Conservation (phyloP, 2,329 filamentous ascomycete genomes). For the Claviceps capensis region DNA sequence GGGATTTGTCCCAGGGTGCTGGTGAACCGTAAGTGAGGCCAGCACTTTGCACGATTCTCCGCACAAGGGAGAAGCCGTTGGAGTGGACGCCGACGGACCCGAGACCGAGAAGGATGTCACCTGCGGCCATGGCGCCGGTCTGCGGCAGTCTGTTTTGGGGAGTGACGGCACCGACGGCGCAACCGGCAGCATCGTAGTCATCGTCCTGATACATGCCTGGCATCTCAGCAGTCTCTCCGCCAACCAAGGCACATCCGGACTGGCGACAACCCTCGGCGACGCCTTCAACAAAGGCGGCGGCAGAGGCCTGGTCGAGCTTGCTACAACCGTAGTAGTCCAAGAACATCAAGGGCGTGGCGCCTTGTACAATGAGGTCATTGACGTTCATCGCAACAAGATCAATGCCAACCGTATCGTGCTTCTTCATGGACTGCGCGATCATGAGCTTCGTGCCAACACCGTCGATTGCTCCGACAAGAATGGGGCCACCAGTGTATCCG, state of each 20-base stretch:
- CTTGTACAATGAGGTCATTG: constrained; percentile 93
- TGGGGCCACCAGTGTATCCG: constrained; percentile 60
- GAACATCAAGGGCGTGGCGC: constrained; percentile 89
- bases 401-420: constrained; percentile 90
- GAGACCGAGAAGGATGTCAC: constrained; percentile 77
- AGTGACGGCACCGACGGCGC: constrained; percentile 72
- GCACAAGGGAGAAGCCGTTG: constrained; percentile 94
- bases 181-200: constrained; percentile 87
- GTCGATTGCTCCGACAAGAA: constrained; percentile 87
- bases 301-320: constrained; percentile 63
- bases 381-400: constrained; percentile 99
- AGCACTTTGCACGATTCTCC: constrained; percentile 67
- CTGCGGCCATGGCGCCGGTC: constrained; percentile 59
- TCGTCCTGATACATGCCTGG: constrained; percentile 81
- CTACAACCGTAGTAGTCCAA: constrained; percentile 96
- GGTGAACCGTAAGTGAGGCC: constrained; percentile 56
- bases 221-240: constrained; percentile 97
- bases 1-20: constrained; percentile 60
- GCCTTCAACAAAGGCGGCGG: constrained; percentile 78
- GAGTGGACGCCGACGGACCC: constrained; percentile 82
- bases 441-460: constrained; percentile 95
- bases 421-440: constrained; percentile 78
- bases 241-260: constrained; percentile 81
- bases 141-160: constrained; percentile 59
- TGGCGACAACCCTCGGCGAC: constrained; percentile 79